These are phyloP conservation scores for Saccharomycopsis malanga DNA, from an alignment of 805 yeast species.

Conservation along the genomic window DNA sequence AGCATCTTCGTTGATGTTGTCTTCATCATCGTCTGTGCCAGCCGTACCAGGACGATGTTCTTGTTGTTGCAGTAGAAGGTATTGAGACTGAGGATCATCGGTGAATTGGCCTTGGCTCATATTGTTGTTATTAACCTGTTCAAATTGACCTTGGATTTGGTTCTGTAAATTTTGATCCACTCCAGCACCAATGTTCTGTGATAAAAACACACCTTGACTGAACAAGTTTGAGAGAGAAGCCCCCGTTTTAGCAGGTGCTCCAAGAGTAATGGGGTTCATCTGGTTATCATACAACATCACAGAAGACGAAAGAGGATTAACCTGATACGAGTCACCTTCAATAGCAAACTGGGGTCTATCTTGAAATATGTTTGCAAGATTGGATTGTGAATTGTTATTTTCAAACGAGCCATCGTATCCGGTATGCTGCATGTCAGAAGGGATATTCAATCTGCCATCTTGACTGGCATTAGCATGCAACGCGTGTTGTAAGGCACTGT, in stretches of 20 bases:
- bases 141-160: conserved; percentile 17
- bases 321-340: conserved; percentile 19
- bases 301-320: conserved; percentile 7
- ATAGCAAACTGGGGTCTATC: conserved; percentile 4
- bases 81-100: not conserved
- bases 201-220: conserved; percentile 17
- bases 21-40: conserved; percentile 10
- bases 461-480: not conserved
- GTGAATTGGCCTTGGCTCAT: not conserved
- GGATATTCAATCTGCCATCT: conserved; percentile 1
- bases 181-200: conserved; percentile 16
- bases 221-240: conserved; percentile 5
- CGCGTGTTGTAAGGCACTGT: not conserved
- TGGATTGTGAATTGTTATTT: not conserved
- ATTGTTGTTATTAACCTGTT: conserved; percentile 4
- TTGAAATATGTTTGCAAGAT: not conserved
- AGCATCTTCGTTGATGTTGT: conserved; percentile 14
- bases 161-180: conserved; percentile 10
- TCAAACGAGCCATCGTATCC: not conserved
- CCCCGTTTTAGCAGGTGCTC: conserved; percentile 3
- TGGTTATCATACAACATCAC: conserved; percentile 17
- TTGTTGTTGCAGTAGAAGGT: not conserved
- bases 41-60: not conserved
- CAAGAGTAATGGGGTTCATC: conserved; percentile 16
- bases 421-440: not conserved